Evolutionary conservation across 2,329 filamentous ascomycete genomes (phyloP).

Genomic region (Pyrenophora seminiperda): DNA sequence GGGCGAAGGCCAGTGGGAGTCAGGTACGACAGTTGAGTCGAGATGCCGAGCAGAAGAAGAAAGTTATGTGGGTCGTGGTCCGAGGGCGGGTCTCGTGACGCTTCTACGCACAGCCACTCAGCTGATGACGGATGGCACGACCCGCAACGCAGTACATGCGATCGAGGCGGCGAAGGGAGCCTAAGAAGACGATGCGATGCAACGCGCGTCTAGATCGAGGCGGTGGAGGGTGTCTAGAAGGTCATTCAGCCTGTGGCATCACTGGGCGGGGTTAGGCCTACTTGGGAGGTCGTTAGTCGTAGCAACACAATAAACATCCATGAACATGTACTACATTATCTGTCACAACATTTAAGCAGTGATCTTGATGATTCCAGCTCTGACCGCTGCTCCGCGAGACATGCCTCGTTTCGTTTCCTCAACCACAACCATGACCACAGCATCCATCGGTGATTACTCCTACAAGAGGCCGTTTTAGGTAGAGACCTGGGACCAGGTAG

Average conservation of each 20-base stretch:
- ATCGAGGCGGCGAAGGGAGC: slow-evolving; percentile 10
- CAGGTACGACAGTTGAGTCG: slow-evolving; percentile 10
- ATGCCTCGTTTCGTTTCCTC: not conserved
- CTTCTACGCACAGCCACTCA: slow-evolving; percentile 20
- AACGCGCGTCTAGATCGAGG: not conserved
- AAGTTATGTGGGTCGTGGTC: slow-evolving; percentile 19
- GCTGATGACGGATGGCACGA: slow-evolving; percentile 16
- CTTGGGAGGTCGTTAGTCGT: not conserved
- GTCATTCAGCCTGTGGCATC: slow-evolving; percentile 1
- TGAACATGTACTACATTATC: not conserved
- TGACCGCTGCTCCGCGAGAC: not conserved
- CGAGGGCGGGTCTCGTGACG: slow-evolving; percentile 10
- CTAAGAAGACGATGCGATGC: not conserved
- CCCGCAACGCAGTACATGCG: slow-evolving; percentile 2
- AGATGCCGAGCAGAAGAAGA: slow-evolving; percentile 18
- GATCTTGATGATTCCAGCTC: not conserved
- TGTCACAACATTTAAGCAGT: not conserved
- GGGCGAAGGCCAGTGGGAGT: not conserved
- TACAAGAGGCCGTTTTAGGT: no score
- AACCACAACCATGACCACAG: no score
- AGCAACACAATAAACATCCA: not conserved
- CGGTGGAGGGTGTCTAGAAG: not conserved
- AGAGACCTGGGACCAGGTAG: no score
- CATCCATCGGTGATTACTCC: no score
- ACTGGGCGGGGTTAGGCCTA: not conserved